These are phyloP conservation scores for Colletotrichum musae DNA, from an alignment of 2,329 filamentous ascomycete genomes.

Conservation along the genomic window DNA sequence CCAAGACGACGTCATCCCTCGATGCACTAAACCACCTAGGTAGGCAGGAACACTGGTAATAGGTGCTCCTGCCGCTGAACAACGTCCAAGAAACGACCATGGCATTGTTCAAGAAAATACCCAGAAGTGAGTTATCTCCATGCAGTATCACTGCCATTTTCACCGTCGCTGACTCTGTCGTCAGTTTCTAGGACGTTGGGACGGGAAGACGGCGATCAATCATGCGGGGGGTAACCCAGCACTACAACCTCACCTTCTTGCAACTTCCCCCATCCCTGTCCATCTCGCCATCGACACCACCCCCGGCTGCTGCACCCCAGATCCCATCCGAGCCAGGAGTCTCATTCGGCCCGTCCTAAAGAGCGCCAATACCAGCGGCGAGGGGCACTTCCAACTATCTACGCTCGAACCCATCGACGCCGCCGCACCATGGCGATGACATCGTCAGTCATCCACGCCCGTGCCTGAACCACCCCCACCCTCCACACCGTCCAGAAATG, in stretches of 20 bases:
- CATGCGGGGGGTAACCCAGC: slow-evolving; percentile 25
- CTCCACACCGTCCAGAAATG: background rate
- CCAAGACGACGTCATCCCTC: slow-evolving; percentile 26
- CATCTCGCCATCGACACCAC: background rate
- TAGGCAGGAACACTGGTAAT: too few species aligned
- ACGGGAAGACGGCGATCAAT: slow-evolving; percentile 18
- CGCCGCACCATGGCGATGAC: slow-evolving; percentile 33
- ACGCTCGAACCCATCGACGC: slow-evolving; percentile 1
- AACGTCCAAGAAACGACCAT: slow-evolving; percentile 3
- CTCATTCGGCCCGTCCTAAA: slow-evolving; percentile 34
- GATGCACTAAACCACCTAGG: background rate
- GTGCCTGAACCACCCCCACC: background rate
- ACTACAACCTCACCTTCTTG: background rate
- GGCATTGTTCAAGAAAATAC: background rate
- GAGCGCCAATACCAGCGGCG: slow-evolving; percentile 25
- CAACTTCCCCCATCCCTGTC: slow-evolving; percentile 12
- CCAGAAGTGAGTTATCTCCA: background rate
- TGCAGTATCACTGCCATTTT: background rate
- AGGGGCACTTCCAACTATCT: background rate
- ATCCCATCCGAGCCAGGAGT: background rate
- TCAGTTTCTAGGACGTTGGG: background rate
- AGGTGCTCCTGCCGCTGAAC: background rate
- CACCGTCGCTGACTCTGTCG: background rate
- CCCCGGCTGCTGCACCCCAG: slow-evolving; percentile 18
- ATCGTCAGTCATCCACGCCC: slow-evolving; percentile 28